Evolutionary conservation across 176 grass and related monocot genomes (phyloP), one percentile per base, ranked within the genome.

Genomic region (Avena atlantica): DNA sequence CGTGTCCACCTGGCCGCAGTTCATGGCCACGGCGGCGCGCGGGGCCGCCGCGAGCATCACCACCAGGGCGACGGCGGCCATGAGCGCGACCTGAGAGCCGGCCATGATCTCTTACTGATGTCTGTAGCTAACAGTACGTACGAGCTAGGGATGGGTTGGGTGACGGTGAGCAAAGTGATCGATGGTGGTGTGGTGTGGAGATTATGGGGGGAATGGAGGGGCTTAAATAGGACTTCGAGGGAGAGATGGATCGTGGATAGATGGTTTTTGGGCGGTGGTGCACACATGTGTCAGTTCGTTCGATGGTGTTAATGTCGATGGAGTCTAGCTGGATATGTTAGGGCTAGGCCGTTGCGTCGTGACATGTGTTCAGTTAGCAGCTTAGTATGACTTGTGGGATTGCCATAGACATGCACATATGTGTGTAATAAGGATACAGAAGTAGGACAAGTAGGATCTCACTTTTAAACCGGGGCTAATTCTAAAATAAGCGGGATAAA

Each of bases 1-100:
- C 1, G 72, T 67, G 36, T 1, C 24, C 17, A 96, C 91, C 25
- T 90, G 19, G 0, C 81, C 70, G 85, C 94, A 96, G 15, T 2
- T 74, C 4, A 93, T 34, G 74, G 50, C 50, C 15, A 24, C 67
- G 34, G 71, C 48, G 21, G 82, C 8, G 47, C 8, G 55, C 21
- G 81, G 12, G 8, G 76, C 36, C 12, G 71, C 79, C 5, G 61
- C 65, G 11, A 83, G 47, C 29, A 89, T 25, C 55, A 85, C 3
- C 6, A 70, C 25, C 56, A 44, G 21, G 19, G 56, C 76, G 17
- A 90, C 77, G 11, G 81, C 64, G 59, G 55, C 50, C 19, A 84
- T 11, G 56, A 49, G 12, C 5, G 7, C 49, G 66, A 65, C 44
- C 56, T 69, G 79, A 53, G 45, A 53, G 50, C 80, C 74, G 47